Base-by-base conservation (phyloP, 345 rosid genomes). In the Aquilaria malaccensis region DNA sequence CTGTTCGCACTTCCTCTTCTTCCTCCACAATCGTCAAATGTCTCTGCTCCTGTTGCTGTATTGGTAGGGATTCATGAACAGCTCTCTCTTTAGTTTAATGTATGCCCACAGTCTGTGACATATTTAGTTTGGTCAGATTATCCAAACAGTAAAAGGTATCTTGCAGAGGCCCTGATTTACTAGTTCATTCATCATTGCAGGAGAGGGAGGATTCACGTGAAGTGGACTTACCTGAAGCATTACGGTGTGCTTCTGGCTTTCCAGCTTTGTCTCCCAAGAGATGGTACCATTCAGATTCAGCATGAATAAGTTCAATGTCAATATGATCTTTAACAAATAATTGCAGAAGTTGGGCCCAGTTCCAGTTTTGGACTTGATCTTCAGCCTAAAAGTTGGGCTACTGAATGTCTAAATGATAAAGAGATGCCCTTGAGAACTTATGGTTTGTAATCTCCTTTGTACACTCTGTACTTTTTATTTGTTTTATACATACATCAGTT, bases 381-480 rank as follows among this genome's bases (percentile, higher is more conserved):
- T 45, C 68, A 80, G 47, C 74, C 81, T 69, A 95, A 86, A 66
- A 72, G 77, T 49, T 89, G 95, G 96, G 75, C 81, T 49, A 78
- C 87, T 58, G 80, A 85, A 48, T 92, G 83, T 79, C 61, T 92
- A 61, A 89, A 83, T 59, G 89, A 86, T 59, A 13, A 77, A 2
- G 95, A 86, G 53, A 79, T 79, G 74, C 72, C 69, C 60, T 66
- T 50, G 37, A 61, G 81, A 55, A 74, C 86, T 55, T 76, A 79
- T 78, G 82, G 82, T 64, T 76, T 85, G 96, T 86, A 92, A 62
- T 88, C 69, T 60, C 68, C 45, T 50, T 58, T 62, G 45, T 11
- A 55, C 48, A 67, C 60, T 54, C 22, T 60, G 30, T 10, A 43
- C 22, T 62, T 62, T 76, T 67, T 14, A 13, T 70, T 62, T 33